These are phyloP conservation scores for Melastoma candidum DNA, from an alignment of 441 rosid genomes.

Conservation along the genomic window DNA sequence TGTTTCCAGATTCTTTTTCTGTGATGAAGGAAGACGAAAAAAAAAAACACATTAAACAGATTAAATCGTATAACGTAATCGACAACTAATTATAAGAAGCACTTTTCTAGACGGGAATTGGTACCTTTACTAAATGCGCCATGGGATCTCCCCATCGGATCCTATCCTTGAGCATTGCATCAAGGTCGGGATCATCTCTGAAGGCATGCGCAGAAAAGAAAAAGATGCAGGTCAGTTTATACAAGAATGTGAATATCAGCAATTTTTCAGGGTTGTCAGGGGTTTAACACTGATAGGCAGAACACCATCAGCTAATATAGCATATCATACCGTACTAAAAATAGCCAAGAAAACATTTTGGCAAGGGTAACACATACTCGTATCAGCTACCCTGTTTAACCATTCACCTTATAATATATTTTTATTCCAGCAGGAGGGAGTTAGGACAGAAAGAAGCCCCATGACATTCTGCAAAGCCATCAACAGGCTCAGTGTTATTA, in stretches of 20 bases:
- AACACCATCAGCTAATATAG: no score
- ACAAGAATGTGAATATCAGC: background rate
- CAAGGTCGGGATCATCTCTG: constrained; percentile 83
- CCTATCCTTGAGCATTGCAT: background rate
- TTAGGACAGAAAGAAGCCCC: background rate
- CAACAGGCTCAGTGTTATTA: constrained; percentile 11
- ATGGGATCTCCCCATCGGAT: no score
- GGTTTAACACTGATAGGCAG: background rate
- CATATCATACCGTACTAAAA: no score
- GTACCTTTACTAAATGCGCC: no score
- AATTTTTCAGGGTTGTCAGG: background rate
- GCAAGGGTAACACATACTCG: no score
- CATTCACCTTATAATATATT: background rate
- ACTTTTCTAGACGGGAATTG: no score
- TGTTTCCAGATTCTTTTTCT: constrained; percentile 29
- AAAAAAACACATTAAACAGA: background rate
- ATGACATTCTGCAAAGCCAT: background rate
- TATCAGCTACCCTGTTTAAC: background rate
- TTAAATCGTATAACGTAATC: background rate
- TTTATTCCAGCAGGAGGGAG: background rate
- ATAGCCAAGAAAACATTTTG: no score
- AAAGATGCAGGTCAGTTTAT: constrained; percentile 1
- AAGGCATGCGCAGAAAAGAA: constrained; percentile 7
- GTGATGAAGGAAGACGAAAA: constrained; percentile 9
- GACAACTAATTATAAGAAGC: no score